Conservation (phyloP, 371 early-diverging fungal species). For the Mortierella sp. region DNA sequence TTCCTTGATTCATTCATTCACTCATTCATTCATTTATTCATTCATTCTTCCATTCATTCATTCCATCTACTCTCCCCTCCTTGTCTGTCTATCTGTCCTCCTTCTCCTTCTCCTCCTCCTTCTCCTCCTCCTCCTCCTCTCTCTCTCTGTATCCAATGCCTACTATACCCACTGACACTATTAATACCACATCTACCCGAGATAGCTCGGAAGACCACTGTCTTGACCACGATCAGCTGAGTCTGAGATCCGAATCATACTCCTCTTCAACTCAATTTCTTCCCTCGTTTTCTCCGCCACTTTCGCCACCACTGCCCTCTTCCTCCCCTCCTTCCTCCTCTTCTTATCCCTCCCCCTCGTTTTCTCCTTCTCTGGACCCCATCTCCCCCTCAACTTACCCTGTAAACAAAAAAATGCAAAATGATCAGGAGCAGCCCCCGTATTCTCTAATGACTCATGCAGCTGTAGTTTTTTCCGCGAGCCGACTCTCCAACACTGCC, state of each 20-base stretch:
- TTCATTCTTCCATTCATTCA: too few species aligned
- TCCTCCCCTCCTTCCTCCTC: background rate
- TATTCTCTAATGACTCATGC: conserved; percentile 22
- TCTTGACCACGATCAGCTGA: background rate
- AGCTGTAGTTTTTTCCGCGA: conserved; percentile 38
- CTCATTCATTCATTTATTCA: background rate
- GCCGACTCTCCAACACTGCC: conserved; percentile 15
- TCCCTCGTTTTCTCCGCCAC: background rate
- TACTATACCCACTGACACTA: background rate
- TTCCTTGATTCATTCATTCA: background rate
- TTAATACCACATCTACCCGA: background rate
- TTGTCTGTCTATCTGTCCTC: background rate
- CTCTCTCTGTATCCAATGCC: conserved; percentile 7
- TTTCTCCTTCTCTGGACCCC: background rate
- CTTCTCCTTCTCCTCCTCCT: conserved; percentile 2
- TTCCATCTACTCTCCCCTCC: background rate
- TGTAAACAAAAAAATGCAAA: background rate
- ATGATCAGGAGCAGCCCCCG: conserved; percentile 1
- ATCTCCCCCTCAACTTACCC: background rate
- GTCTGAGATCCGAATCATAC: background rate
- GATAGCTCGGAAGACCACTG: background rate
- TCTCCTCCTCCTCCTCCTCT: background rate
- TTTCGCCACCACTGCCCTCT: background rate
- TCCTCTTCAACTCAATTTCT: background rate
- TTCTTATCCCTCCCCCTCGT: background rate